phyloP scores from a whole-genome alignment of 192 early-diverging fungal species.

The Rhizophagus clarus region DNA sequence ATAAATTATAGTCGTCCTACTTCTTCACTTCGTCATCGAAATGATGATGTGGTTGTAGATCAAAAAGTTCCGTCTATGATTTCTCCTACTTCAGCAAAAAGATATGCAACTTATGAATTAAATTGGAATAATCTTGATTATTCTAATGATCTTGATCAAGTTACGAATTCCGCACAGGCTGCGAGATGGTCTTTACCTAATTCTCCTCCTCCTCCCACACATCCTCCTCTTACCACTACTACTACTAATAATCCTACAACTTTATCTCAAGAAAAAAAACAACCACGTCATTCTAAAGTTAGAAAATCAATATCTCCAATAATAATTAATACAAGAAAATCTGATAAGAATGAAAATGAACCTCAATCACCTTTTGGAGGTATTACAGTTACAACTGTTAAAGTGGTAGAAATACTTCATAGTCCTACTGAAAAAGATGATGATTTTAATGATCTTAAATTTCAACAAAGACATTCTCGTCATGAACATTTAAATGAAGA shows the following conservation, averaged over 20 bases:
- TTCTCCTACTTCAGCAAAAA: neutral
- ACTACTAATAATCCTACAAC: neutral
- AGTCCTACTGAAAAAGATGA: slow-evolving; percentile 1
- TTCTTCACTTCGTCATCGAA: neutral
- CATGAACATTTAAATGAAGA: neutral
- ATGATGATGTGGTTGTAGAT: neutral
- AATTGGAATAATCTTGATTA: neutral
- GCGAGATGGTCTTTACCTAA: neutral
- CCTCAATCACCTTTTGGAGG: slow-evolving; percentile 19
- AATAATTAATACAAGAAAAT: neutral
- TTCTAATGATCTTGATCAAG: neutral
- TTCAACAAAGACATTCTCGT: neutral
- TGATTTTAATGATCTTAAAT: neutral
- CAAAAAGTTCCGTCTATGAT: neutral
- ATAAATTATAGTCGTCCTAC: neutral
- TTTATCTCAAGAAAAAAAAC: no score
- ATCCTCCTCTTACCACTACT: neutral
- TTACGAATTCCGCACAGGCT: neutral
- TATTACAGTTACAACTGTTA: slow-evolving; percentile 7
- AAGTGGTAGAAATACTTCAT: slow-evolving; percentile 7
- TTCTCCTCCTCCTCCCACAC: neutral
- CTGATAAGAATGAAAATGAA: neutral
- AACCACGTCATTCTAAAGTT: neutral
- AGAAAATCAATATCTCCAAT: neutral
- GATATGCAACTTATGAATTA: slow-evolving; percentile 21